A percentile compares a stretch with the other conserved stretches of the same genome.
phyloP scores from a whole-genome alignment of 2,329 filamentous ascomycete species.

The Aureobasidium sp. region DNA sequence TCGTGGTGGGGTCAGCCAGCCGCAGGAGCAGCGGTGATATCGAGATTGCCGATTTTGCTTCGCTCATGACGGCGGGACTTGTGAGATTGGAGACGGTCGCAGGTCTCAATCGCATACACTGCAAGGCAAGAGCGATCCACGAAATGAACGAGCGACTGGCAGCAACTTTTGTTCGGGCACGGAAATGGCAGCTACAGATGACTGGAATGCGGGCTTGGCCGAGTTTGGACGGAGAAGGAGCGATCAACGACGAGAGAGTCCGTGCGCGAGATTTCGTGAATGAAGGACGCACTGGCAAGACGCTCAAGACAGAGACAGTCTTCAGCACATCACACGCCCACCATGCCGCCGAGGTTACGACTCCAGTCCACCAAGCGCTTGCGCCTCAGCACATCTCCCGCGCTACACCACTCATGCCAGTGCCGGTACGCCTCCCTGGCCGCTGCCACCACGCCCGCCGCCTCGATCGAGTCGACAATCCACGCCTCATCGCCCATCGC shows the following conservation, averaged over 20 bases:
- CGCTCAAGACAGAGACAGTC: too few relatives aligned
- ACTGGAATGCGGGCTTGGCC: slow-evolving; percentile 13
- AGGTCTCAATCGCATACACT: not conserved
- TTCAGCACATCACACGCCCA: slow-evolving; percentile 19
- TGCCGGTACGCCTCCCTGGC: slow-evolving; percentile 45
- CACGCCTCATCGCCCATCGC: slow-evolving; percentile 40
- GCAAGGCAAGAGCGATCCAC: not conserved
- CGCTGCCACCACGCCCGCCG: slow-evolving; percentile 46
- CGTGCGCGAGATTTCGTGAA: slow-evolving; percentile 15
- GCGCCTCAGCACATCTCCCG: slow-evolving; percentile 25
- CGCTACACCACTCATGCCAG: slow-evolving; percentile 28
- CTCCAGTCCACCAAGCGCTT: slow-evolving; percentile 32
- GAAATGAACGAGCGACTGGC: not conserved
- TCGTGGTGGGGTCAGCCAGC: slow-evolving; percentile 54
- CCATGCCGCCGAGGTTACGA: slow-evolving; percentile 49
- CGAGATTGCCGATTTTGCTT: slow-evolving; percentile 32
- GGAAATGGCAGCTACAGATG: slow-evolving; percentile 9
- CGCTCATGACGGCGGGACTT: not conserved
- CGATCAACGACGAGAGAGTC: not conserved
- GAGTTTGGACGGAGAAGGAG: slow-evolving; percentile 1
- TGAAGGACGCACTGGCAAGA: too few relatives aligned
- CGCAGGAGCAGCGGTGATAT: slow-evolving; percentile 68
- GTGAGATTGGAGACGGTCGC: not conserved
- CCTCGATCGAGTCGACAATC: slow-evolving; percentile 45
- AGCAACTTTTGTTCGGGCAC: not conserved